Conservation (phyloP, 306 rosid genomes). For the Vigna radiata region DNA sequence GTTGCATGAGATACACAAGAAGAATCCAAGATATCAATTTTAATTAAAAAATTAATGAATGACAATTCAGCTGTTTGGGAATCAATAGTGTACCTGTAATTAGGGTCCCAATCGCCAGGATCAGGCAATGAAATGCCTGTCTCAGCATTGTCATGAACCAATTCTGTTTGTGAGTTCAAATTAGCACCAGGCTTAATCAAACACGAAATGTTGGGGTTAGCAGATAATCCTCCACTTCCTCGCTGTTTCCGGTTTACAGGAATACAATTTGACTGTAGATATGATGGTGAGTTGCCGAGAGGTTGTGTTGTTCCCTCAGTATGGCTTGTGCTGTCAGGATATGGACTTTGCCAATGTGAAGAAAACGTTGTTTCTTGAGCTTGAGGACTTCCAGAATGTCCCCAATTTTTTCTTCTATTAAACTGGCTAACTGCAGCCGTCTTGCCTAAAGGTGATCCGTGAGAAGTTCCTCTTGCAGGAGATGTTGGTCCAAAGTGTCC, state of each 20-base stretch:
- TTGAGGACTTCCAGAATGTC: constrained; percentile 78
- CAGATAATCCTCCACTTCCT: constrained; percentile 63
- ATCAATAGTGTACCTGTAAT: constrained; percentile 72
- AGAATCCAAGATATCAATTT: constrained; percentile 37
- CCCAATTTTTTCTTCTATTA: constrained; percentile 90
- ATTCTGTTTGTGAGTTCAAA: constrained; percentile 59
- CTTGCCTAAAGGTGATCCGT: constrained; percentile 96
- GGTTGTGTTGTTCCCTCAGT: constrained; percentile 74
- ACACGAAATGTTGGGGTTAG: constrained; percentile 64
- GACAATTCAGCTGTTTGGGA: constrained; percentile 28
- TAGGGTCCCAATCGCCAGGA: constrained; percentile 99
- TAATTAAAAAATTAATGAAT: constrained; percentile 11
- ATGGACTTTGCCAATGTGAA: constrained; percentile 80
- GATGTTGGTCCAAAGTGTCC: constrained; percentile 97
- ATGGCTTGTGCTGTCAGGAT: constrained; percentile 67
- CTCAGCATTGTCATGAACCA: constrained; percentile 66
- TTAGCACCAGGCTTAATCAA: constrained; percentile 56
- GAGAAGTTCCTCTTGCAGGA: constrained; percentile 95
- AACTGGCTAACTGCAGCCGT: constrained; percentile 81
- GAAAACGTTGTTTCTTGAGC: constrained; percentile 75
- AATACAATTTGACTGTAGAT: constrained; percentile 65
- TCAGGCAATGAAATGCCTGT: constrained; percentile 72
- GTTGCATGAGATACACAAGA: constrained; percentile 24
- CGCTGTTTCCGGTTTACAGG: constrained; percentile 81
- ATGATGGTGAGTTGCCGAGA: constrained; percentile 73